These are phyloP conservation scores for Aspergillus sp. DNA, from an alignment of 2,329 filamentous ascomycete species.

Conservation along the genomic window DNA sequence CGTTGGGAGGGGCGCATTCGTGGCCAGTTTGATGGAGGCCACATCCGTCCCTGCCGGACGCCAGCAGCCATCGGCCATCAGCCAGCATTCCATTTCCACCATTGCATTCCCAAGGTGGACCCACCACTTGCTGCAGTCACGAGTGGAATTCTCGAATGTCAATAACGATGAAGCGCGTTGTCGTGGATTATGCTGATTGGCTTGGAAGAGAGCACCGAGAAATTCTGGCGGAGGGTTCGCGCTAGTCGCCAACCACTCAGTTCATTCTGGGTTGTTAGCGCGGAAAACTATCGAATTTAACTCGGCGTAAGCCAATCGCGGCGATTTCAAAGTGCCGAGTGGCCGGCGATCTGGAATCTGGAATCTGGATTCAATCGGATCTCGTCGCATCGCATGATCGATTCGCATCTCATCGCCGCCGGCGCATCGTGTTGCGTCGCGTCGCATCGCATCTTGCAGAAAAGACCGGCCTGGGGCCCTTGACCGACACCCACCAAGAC, in stretches of 20 bases:
- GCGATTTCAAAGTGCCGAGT: conserved; percentile 1
- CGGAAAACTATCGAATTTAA: conserved; percentile 1
- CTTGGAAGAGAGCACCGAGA: background rate
- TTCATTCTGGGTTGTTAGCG: background rate
- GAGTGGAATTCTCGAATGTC: too few relatives aligned
- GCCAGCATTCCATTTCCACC: background rate
- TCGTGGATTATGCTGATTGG: background rate
- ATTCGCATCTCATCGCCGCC: background rate
- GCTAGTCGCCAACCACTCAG: background rate
- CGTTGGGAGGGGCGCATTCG: background rate
- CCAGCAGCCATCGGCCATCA: background rate
- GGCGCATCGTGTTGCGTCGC: background rate
- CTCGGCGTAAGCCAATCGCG: background rate
- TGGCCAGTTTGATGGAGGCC: background rate
- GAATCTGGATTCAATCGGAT: background rate
- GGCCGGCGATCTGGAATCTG: background rate
- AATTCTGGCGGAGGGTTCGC: background rate
- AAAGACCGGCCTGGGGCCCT: too few relatives aligned
- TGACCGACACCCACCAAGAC: too few relatives aligned
- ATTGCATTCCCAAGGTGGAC: background rate
- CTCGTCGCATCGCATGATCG: conserved; percentile 3
- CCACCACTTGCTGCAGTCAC: too few relatives aligned
- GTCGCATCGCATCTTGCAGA: background rate
- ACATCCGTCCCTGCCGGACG: background rate
- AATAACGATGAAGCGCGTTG: background rate